These are phyloP conservation scores for Botrytis porri DNA, from an alignment of 2,329 filamentous ascomycete genomes.

Conservation along the genomic window DNA sequence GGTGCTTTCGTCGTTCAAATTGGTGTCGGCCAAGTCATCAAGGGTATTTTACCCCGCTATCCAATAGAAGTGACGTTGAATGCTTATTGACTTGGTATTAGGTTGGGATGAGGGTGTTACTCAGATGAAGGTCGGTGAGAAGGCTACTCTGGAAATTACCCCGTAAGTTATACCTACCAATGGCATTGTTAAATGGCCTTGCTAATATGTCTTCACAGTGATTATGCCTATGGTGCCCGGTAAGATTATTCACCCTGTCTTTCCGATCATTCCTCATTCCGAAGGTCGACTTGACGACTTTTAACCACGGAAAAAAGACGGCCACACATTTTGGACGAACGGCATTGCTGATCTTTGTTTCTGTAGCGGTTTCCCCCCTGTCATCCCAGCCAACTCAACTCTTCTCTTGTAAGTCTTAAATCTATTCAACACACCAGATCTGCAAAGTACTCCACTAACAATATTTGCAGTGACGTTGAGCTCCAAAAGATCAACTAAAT, in stretches of 20 bases:
- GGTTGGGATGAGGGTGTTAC: constrained; percentile 84
- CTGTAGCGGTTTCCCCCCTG: constrained; percentile 64
- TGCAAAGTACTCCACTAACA: constrained; percentile 23
- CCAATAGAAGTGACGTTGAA: constrained; percentile 9
- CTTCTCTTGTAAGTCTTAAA: constrained; percentile 73
- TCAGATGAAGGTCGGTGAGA: constrained; percentile 88
- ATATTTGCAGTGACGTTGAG: constrained; percentile 58
- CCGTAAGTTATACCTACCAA: constrained; percentile 49
- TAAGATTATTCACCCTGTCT: constrained; percentile 42
- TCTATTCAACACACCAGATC: constrained; percentile 14
- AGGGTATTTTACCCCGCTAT: constrained; percentile 54
- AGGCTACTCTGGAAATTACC: constrained; percentile 78
- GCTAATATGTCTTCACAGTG: constrained; percentile 43
- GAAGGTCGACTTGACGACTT: not conserved
- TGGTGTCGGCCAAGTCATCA: constrained; percentile 81
- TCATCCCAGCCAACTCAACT: constrained; percentile 69
- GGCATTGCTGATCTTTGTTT: constrained; percentile 19
- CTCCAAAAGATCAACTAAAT: constrained; percentile 59
- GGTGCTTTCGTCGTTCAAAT: constrained; percentile 75
- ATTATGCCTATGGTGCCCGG: constrained; percentile 63
- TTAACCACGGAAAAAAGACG: not conserved
- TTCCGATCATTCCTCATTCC: not conserved
- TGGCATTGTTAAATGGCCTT: not conserved
- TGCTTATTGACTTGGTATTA: constrained; percentile 39
- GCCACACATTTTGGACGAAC: constrained; percentile 16